Evolutionary conservation across 768 basidiomycete genomes (phyloP), one percentile per base, ranked within the genome.

Genomic region (Mycena crocata): DNA sequence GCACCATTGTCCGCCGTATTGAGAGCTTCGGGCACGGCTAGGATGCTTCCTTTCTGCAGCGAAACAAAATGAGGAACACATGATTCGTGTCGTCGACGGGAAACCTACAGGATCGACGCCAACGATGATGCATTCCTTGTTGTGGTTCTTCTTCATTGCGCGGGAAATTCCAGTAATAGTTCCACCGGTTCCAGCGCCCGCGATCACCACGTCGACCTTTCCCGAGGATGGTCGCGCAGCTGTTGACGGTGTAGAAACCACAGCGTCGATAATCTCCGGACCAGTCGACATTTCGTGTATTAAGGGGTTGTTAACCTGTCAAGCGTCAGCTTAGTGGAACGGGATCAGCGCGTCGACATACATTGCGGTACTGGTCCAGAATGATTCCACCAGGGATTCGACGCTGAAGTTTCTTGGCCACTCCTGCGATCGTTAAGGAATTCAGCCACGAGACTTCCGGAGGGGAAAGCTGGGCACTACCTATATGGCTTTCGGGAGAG

Each of bases 161-260:
- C 90, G 85, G 21, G 93, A 90, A 51, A 93, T 76, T 2, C 97
- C 97, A n/a, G 93, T 94, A 66, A 99, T 81, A 1, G 97, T 98
- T 14, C 97, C 97, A 17, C 98, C 97, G 2, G 98, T 99, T 17
- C 98, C 98, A 13, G 96, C 94, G 3, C 94, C 90, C 10, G 90
- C 94, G 24, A 98, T 78, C 54, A 99, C 81, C 2, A 89, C 90
- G 74, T 96, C 92, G 26, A 98, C 89, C 75, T 92, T 90, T 54
- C 85, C 84, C 34, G 90, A 91, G 0, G 92, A 93, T 0, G 88
- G 89, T 52, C 77, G 83, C 17, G 76, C 75, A 8, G 79, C 70
- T 0, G 87, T 90, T 28, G 90, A 89, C 12, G 88, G 91, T 1
- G 90, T 92, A 1, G 87, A 86, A 5, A 80, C 79, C 17, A 95